Evolutionary conservation across 2,329 filamentous ascomycete genomes (phyloP), one percentile per base, ranked within the genome.

Genomic region (Sphaerulina populicola): DNA sequence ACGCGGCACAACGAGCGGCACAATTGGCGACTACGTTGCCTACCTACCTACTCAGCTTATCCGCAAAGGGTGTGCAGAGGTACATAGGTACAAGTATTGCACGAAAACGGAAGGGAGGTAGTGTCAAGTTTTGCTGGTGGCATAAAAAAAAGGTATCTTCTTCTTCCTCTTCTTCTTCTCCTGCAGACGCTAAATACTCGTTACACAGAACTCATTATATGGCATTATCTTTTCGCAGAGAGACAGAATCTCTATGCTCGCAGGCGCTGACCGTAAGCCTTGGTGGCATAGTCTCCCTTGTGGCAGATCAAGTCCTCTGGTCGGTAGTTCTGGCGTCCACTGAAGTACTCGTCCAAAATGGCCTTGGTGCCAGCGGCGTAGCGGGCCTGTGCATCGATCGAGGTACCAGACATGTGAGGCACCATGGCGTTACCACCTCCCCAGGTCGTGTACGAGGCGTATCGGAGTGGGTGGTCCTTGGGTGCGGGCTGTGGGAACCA

Each of bases 401-500:
- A 95, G 53, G 91, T 97, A 69, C 93, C 93, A 10, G 89, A 95
- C 88, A 97, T 95, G 82, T 97, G 93, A 51, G 93, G 88, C 54
- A 96, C 90, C 87, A 93, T 98, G 74, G 90, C 93, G 75, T 97
- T 97, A 69, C 93, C 93, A 68, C 91, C 93, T 63, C 90, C 91
- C 78, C 88, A 95, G 69, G 87, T 86, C 80, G 91, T 93, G 80
- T 90, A 85, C 11, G 54, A 57, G 70, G 88, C 91, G 70, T 84
- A 86, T 70, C 93, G 89, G 66, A 98, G 86, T 54, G 83, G 81
- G 79, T 98, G 93, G 68, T 96, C 90, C 73, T 82, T 80, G 67
- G 90, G 90, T 18, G 93, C 93, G 64, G 93, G 93, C 79, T 98
- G 93, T 57, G 90, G 90, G 88, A 89, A 94, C 91, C 91, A 97